phyloP scores from a whole-genome alignment of 1,284 basidiomycete genomes.

The Malassezia furfur region DNA sequence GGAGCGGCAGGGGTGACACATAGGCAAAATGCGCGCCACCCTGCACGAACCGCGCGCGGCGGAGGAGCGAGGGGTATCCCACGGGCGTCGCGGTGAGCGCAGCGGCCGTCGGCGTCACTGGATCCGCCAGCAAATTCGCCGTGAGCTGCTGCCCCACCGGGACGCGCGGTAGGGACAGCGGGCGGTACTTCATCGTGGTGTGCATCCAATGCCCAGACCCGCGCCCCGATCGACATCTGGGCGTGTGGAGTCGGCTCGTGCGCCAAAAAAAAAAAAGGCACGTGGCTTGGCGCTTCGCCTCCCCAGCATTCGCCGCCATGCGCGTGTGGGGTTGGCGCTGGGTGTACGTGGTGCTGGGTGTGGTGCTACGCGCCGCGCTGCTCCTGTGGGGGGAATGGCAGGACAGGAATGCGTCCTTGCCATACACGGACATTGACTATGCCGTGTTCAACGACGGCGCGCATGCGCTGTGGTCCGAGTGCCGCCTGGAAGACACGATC shows the following conservation, averaged over 20 bases:
- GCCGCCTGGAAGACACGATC: conserved; percentile 29
- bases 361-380: conserved; percentile 59
- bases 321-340: conserved; percentile 3
- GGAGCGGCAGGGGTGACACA: conserved; percentile 68
- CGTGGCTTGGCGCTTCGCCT: too few relatives aligned
- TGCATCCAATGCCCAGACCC: background rate
- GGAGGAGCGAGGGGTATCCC: conserved; percentile 51
- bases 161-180: conserved; percentile 57
- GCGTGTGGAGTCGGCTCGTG: background rate
- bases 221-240: too few relatives aligned
- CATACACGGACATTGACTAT: conserved; percentile 97
- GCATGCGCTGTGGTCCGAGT: conserved; percentile 23
- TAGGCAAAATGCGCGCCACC: conserved; percentile 67
- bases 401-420: conserved; percentile 68
- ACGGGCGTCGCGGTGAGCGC: conserved; percentile 52
- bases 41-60: conserved; percentile 60
- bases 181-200: conserved; percentile 15
- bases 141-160: conserved; percentile 57
- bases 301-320: background rate
- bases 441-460: conserved; percentile 88
- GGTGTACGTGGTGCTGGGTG: conserved; percentile 50
- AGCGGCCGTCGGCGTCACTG: conserved; percentile 54
- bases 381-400: conserved; percentile 81
- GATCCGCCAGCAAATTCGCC: conserved; percentile 63
- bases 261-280: background rate